Conservation (phyloP, 352 stramenopile genomes). For the Phytophthora kernoviae region DNA sequence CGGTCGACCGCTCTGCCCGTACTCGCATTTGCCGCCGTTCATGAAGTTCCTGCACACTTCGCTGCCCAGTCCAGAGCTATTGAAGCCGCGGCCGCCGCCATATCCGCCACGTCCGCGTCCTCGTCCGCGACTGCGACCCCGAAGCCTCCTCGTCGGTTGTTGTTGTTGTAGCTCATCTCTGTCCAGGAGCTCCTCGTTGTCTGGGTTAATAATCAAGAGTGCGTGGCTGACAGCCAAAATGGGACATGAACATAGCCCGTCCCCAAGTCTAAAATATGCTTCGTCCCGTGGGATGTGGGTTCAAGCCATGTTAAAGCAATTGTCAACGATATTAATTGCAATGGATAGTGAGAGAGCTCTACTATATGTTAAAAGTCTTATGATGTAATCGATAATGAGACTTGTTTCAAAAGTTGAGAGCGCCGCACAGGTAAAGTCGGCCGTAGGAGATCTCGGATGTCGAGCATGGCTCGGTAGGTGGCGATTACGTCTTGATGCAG, state of each 20-base stretch:
- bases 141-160: slow-evolving; percentile 58
- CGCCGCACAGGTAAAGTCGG: slow-evolving; percentile 33
- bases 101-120: slow-evolving; percentile 38
- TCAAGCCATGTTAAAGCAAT: background rate
- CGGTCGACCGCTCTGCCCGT: slow-evolving; percentile 46
- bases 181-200: background rate
- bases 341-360: too few species aligned
- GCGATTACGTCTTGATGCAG: slow-evolving; percentile 16
- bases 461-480: slow-evolving; percentile 29
- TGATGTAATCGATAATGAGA: background rate
- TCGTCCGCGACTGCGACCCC: slow-evolving; percentile 63
- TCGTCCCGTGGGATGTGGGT: too few species aligned
- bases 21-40: slow-evolving; percentile 70
- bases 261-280: background rate
- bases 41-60: slow-evolving; percentile 77
- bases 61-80: slow-evolving; percentile 38
- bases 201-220: background rate
- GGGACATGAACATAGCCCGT: background rate
- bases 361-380: background rate
- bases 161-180: slow-evolving; percentile 74
- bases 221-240: background rate
- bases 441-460: slow-evolving; percentile 26
- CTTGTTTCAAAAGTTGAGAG: slow-evolving; percentile 26
- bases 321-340: background rate
- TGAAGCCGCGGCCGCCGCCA: slow-evolving; percentile 15